Evolutionary conservation across 2,329 filamentous ascomycete species (phyloP), one percentile per base, ranked within the genome.

Genomic region (Diaporthe caulivora): DNA sequence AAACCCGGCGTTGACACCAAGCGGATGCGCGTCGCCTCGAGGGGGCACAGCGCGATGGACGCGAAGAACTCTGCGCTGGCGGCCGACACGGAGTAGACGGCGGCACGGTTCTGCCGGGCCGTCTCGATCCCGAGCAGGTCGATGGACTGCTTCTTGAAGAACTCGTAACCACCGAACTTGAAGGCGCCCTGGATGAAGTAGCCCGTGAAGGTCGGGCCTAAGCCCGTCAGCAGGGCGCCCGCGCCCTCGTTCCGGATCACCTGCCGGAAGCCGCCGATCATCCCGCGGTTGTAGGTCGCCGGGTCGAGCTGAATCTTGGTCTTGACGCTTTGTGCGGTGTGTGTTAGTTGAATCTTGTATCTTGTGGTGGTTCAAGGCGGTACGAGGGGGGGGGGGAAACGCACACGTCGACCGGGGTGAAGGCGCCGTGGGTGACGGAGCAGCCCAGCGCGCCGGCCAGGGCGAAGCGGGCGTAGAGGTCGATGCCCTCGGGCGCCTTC

Each of bases 381-480:
- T n/a, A 37, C n/a, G 15, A 17, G 13, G 1, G 26, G 21, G 15
- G 26, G 40, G 47, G 7, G 2, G 17, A 34, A n/a, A 55, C 21
- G 55, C 6, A 64, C 49, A 99, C 97, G 94, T 99, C 97, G 86
- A 99, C 95, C 82, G 97, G 97, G 79, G 97, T 99, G 81, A 98
- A 92, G 82, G 90, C 93, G 86, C 96, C 97, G 91, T 99, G 97
- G 83, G 97, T 99, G 87, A 98, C 89, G 80, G 95, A 97, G 87
- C 97, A 99, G 92, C 97, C 98, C 89, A 98, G 88, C 81, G 97
- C 97, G 87, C 97, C 97, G 81, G 97, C 95, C 82, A 99, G 93
- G 87, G 97, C 96, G 89, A 98, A 98, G 86, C 95, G 92, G 80
- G 94, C 94, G 92, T 98, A 98, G 80, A 99, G 94, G 75, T 84